Evolutionary conservation across 1,284 basidiomycete genomes (phyloP), one percentile per base, ranked within the genome.

Genomic region (Ustilago nuda): DNA sequence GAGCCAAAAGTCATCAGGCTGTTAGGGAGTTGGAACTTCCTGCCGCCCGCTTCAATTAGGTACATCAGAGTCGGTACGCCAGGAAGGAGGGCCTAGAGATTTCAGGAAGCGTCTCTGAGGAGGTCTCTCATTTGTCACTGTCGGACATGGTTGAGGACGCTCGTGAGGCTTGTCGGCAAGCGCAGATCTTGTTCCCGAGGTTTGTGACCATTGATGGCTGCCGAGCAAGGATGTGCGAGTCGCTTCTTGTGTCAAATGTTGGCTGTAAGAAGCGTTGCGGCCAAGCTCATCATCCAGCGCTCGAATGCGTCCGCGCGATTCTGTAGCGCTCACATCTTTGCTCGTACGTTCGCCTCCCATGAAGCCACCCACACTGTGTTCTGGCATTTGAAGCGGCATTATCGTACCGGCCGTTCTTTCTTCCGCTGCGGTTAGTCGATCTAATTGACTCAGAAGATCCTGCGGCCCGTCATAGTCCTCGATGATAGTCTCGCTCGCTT

Each of bases 81-180:
- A 72, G 23, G 61, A 51, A 4, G 70, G 64, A 30, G 46, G 27
- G 41, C 43, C 41, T 13, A 72, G 53, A 2, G 19, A 12, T 17
- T 39, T 59, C 11, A 67, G 57, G 13, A 72, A 72, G 37, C 65
- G 70, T 39, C 65, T 54, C 33, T 72, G 70, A 37, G 70, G 48
- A 1, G 70, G 64, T 48, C 61, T 56, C 35, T 63, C 53, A 8
- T 6, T 39, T 13, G 60, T 27, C 13, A 43, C n/a, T 13, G 52
- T 23, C 35, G 50, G 23, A 27, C 17, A 5, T 35, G 19, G 27
- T 33, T 2, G 39, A 6, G 41, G 17, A 35, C 19, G 37, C 39
- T 51, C 41, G n/a, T 4, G 23, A 23, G n/a, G 13, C 4, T 32
- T 27, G 27, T 32, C 27, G 30, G 8, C 23, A 9, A 27, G 19